A percentile compares a stretch with the other conserved stretches of the same genome.
These are phyloP conservation scores for Alloascoidea africana DNA, from an alignment of 805 yeast genomes.

Conservation along the genomic window DNA sequence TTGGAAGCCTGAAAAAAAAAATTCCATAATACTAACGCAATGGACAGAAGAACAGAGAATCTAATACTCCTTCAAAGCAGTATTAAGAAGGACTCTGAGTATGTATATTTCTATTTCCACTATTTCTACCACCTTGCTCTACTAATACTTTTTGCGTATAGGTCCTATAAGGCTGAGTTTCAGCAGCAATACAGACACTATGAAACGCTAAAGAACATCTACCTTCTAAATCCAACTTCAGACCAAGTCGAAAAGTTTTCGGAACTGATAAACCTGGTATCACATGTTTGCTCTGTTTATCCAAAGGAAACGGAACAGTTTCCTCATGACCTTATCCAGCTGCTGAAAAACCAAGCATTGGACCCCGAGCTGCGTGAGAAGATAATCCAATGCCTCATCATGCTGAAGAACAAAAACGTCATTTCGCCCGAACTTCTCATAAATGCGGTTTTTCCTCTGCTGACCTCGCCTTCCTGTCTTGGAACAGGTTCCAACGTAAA, in stretches of 20 bases:
- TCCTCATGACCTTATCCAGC: conserved; percentile 62
- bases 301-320: conserved; percentile 78
- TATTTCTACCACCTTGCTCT: conserved; percentile 2
- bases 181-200: conserved; percentile 84
- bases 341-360: conserved; percentile 58
- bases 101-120: conserved; percentile 2
- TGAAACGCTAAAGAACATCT: conserved; percentile 79
- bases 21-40: no score
- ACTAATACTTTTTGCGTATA: conserved; percentile 2
- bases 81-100: conserved; percentile 81
- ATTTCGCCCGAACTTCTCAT: conserved; percentile 69
- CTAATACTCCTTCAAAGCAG: conserved; percentile 83
- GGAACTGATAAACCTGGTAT: conserved; percentile 78
- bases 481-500: conserved; percentile 61
- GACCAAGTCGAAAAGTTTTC: conserved; percentile 53
- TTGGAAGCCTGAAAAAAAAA: no score
- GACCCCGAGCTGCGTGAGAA: conserved; percentile 83
- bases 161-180: conserved; percentile 86
- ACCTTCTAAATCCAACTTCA: conserved; percentile 52
- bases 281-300: conserved; percentile 83
- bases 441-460: conserved; percentile 77
- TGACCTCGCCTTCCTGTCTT: conserved; percentile 16
- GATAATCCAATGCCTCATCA: conserved; percentile 74
- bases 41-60: no score
- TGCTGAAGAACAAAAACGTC: conserved; percentile 77